phyloP scores from a whole-genome alignment of 2,329 filamentous ascomycete genomes.

The Monosporascus cannonballus region DNA sequence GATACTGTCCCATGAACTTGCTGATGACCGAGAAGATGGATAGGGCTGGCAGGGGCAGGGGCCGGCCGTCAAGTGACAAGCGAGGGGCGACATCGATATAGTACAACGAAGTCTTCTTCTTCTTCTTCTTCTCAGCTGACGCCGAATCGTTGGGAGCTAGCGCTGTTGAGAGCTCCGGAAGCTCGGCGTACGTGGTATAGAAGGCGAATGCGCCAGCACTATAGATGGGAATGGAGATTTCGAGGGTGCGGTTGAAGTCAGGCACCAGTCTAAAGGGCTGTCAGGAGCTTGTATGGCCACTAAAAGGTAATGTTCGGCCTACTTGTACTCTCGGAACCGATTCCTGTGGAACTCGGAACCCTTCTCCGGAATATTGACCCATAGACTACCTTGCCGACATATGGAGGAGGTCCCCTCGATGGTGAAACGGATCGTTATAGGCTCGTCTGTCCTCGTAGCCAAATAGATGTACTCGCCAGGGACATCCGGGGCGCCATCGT shows the following conservation, averaged over 20 bases:
- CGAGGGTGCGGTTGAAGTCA: conserved; percentile 86
- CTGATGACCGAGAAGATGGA: conserved; percentile 92
- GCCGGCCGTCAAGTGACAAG: conserved; percentile 65
- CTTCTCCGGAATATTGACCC: conserved; percentile 87
- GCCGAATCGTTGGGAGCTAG: conserved; percentile 39
- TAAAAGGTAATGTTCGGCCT: conserved; percentile 28
- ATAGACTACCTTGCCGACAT: conserved; percentile 87
- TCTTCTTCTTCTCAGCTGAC: conserved; percentile 55
- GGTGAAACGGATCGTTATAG: conserved; percentile 77
- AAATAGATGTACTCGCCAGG: conserved; percentile 89
- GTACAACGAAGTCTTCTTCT: conserved; percentile 68
- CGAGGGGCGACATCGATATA: conserved; percentile 92
- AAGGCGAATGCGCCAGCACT: conserved; percentile 85
- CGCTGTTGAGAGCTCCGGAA: conserved; percentile 68
- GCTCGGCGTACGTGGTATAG: conserved; percentile 85
- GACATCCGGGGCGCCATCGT: conserved; percentile 87
- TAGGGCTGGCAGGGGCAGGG: conserved; percentile 77
- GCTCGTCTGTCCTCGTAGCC: conserved; percentile 65
- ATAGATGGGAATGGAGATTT: conserved; percentile 83
- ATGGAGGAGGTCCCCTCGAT: conserved; percentile 95
- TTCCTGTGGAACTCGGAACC: conserved; percentile 71
- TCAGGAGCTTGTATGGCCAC: conserved; percentile 4
- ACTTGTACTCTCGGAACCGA: conserved; percentile 86
- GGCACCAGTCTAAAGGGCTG: conserved; percentile 61
- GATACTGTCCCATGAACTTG: conserved; percentile 96